Base-by-base conservation (phyloP, 2,329 filamentous ascomycete genomes). In the Mycogone perniciosa region DNA sequence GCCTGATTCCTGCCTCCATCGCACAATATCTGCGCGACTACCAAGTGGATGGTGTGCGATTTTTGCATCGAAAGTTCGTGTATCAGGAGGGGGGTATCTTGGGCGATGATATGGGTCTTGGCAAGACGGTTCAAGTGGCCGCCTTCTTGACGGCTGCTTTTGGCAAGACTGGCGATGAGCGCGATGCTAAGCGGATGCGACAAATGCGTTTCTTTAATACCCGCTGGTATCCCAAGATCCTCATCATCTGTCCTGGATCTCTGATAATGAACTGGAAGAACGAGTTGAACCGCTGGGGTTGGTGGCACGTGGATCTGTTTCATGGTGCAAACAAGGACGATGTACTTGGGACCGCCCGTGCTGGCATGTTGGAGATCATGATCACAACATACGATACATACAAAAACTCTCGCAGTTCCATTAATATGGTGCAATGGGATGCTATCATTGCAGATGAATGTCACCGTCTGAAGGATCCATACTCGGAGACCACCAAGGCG, bases 101-200 rank as follows among this genome's bases (percentile, higher is more conserved):
- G 0, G 91, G 92, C 3, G 93, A 99, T 63, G 93, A 99, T 62
- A 99, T 99, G 93, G 93, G 93, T 20, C 70, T 99, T 31, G 93
- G 93, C 1, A 99, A 99, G 69, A 99, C 93, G 0, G 89, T 99
- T 2, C 93, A 99, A 67, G 89, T 99, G 29, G 93, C 90, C 51
- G 88, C 91, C 0, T 97, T 99, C 57, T 73, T 99, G 26, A 88
- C 89, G 0, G 89, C 84, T 1, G 91, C 90, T 0, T 99, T 96
- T 64, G 93, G 93, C 6, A 99, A 99, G 70, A 95, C 88, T 1
- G 92, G 85, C 1, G 92, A 96, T 59, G 86, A 91, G 64, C 76
- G 89, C 46, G 93, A 99, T 60, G 74, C 71, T 4, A 95, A 95
- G 64, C 79, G 89, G 20, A 91, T 97, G 86, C 81, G 92, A 35